These are phyloP conservation scores for Ophiorrhiza pumila DNA, from an alignment of 257 asterid genomes.

Conservation along the genomic window DNA sequence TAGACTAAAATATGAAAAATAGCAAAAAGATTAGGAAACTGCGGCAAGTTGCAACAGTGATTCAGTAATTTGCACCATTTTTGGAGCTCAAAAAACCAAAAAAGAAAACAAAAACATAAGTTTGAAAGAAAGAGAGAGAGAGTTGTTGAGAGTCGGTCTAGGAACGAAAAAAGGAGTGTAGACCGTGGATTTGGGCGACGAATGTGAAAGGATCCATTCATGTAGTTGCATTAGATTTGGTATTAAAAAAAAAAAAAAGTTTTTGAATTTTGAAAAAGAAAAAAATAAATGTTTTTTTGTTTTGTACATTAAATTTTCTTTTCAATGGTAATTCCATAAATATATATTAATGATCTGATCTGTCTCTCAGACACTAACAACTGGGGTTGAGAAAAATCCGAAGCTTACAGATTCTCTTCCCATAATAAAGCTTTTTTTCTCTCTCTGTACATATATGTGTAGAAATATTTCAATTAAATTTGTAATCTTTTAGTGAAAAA, in stretches of 20 bases:
- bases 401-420: constrained; percentile 39
- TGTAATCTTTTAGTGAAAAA: constrained; percentile 29
- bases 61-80: background rate
- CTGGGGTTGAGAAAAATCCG: constrained; percentile 53
- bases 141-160: constrained; percentile 36
- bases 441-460: constrained; percentile 7
- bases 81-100: constrained; percentile 9
- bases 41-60: too few relatives aligned
- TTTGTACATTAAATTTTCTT: background rate
- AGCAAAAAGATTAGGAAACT: too few relatives aligned
- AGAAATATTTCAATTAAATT: constrained; percentile 17
- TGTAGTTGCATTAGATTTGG: constrained; percentile 60
- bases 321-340: constrained; percentile 5
- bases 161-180: constrained; percentile 27
- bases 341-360: constrained; percentile 44
- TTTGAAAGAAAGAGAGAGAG: constrained; percentile 13
- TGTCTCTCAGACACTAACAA: constrained; percentile 49
- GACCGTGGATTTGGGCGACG: constrained; percentile 40
- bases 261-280: constrained; percentile 17
- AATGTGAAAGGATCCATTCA: constrained; percentile 34
- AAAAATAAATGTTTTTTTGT: background rate
- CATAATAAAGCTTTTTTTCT: constrained; percentile 7
- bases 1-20: background rate
- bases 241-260: too few relatives aligned
- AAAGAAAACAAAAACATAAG: constrained; percentile 14